phyloP scores from a whole-genome alignment of 75 land plant species.

The Pseudotsuga menziesii region DNA sequence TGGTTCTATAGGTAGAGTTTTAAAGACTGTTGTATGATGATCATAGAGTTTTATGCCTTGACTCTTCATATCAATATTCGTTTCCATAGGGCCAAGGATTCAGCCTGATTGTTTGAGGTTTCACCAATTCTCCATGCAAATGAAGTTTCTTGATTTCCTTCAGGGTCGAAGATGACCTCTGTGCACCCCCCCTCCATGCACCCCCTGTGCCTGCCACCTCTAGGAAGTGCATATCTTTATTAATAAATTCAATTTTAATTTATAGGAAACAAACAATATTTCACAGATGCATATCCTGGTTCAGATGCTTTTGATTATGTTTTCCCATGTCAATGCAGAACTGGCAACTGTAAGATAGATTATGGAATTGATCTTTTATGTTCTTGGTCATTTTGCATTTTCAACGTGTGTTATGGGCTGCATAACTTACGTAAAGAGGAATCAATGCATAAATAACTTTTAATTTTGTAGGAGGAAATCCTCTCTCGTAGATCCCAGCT shows the following conservation, averaged over 20 bases:
- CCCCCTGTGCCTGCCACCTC: too few relatives aligned
- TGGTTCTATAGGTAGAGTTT: too few relatives aligned
- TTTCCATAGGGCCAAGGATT: too few relatives aligned
- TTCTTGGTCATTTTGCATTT: neutral
- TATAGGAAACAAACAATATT: neutral
- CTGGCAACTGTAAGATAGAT: neutral
- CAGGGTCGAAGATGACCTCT: too few relatives aligned
- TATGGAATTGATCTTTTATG: neutral
- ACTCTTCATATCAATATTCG: too few relatives aligned
- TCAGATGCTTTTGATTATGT: neutral
- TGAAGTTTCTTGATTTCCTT: too few relatives aligned
- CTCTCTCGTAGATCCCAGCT: constrained; percentile 65
- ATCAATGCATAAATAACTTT: too few relatives aligned
- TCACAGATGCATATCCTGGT: neutral
- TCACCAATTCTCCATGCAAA: too few relatives aligned
- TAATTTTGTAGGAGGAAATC: constrained; percentile 57
- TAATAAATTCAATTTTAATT: neutral
- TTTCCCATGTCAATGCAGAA: neutral
- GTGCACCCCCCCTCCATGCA: too few relatives aligned
- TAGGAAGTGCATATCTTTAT: neutral
- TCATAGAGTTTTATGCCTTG: too few relatives aligned
- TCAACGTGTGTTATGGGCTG: neutral
- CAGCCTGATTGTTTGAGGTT: too few relatives aligned
- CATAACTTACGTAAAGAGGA: neutral
- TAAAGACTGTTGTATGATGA: too few relatives aligned